A percentile compares a stretch with the other conserved stretches of the same genome.
phyloP scores from a whole-genome alignment of 2,329 filamentous ascomycete species.

The Sporothrix dimorphospora region DNA sequence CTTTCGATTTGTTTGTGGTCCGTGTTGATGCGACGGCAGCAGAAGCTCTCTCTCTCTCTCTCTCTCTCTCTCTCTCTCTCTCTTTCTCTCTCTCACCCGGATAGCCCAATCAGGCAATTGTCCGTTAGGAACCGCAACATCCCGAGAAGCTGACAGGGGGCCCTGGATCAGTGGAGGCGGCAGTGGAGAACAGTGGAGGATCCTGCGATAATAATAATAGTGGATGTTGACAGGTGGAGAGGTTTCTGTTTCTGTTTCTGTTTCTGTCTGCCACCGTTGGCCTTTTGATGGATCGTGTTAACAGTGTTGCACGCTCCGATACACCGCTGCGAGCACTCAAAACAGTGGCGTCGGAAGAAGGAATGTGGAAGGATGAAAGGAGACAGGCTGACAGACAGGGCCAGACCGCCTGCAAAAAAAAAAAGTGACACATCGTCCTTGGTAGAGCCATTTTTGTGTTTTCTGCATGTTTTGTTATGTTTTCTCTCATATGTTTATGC shows the following conservation, averaged over 20 bases:
- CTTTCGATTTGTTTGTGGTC: slow-evolving; percentile 14
- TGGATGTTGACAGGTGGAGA: not conserved
- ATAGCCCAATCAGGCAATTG: slow-evolving; percentile 12
- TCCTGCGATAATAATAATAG: slow-evolving; percentile 1
- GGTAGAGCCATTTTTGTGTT: not conserved
- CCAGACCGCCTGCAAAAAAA: not conserved
- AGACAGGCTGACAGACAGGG: not conserved
- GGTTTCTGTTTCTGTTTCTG: not conserved
- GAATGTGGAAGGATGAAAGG: not conserved
- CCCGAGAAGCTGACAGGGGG: slow-evolving; percentile 1
- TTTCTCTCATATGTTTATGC: not conserved
- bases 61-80: not conserved
- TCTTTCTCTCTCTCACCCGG: not conserved
- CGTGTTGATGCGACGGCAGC: not conserved
- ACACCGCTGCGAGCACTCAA: slow-evolving; percentile 13
- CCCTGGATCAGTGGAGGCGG: not conserved
- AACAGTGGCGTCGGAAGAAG: not conserved
- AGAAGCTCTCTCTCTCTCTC: not conserved
- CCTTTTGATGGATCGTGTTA: not conserved
- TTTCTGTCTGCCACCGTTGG: not conserved
- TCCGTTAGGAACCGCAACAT: not conserved
- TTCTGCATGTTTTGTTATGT: not conserved
- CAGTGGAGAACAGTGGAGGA: no score
- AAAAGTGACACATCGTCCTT: not conserved
- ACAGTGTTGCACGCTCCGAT: not conserved